Percentiles rank a stretch among this genome's conserved stretches.
Evolutionary conservation across 441 rosid genomes (phyloP).

Genomic region (Adansonia madagascariensis): DNA sequence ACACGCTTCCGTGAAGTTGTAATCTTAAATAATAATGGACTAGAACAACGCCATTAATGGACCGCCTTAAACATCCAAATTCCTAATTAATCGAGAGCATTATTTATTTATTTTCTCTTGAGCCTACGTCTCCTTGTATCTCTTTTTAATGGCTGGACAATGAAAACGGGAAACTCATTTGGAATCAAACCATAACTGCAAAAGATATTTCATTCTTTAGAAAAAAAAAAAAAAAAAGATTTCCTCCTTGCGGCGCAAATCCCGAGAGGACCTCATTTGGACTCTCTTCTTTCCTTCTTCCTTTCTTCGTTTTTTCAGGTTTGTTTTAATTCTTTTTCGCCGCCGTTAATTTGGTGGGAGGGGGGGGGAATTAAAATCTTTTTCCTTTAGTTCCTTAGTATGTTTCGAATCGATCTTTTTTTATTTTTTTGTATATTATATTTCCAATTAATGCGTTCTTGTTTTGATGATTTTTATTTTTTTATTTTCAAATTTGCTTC

Average conservation of each 20-base stretch:
- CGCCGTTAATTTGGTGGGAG: conserved; percentile 31
- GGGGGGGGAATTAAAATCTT: not conserved
- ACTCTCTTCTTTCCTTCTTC: conserved; percentile 26
- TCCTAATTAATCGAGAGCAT: not conserved
- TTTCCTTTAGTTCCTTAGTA: not conserved
- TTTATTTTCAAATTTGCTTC: not conserved
- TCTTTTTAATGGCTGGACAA: conserved; percentile 33
- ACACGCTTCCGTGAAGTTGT: not conserved
- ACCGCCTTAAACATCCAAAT: not conserved
- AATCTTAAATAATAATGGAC: not conserved
- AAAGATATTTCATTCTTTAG: not conserved
- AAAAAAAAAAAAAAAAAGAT: not conserved
- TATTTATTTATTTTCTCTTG: not conserved
- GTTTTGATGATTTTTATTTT: not conserved
- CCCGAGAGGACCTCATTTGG: conserved; percentile 24
- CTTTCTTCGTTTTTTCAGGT: not conserved
- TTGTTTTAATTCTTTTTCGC: not conserved
- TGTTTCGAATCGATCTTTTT: not conserved
- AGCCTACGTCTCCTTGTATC: conserved; percentile 2
- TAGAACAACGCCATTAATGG: not conserved
- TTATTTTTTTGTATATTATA: not conserved
- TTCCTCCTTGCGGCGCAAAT: conserved; percentile 15
- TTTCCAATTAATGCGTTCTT: not conserved
- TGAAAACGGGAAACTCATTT: conserved; percentile 26
- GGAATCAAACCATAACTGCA: not conserved